Evolutionary conservation across 1,284 basidiomycete genomes (phyloP).

Genomic region (Peniophora sp.): DNA sequence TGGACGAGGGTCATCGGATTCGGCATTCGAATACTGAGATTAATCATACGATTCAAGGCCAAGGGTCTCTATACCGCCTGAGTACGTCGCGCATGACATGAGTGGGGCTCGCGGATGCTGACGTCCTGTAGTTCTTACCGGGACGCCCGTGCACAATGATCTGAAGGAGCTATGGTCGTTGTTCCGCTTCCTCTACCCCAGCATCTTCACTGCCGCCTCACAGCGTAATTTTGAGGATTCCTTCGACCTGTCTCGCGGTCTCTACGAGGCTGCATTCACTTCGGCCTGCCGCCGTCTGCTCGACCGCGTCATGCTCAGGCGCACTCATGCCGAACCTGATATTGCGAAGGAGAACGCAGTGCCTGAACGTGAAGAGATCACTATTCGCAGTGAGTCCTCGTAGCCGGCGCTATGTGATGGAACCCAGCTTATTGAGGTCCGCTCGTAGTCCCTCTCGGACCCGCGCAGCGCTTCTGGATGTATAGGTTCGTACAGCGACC

Average conservation of each 20-base stretch:
- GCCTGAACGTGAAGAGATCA: constrained; percentile 49
- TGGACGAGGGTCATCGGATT: constrained; percentile 57
- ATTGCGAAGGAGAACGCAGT: constrained; percentile 36
- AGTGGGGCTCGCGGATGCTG: not conserved
- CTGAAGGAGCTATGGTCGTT: constrained; percentile 50
- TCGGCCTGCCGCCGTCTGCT: constrained; percentile 40
- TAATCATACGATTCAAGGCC: constrained; percentile 32
- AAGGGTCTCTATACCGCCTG: constrained; percentile 44
- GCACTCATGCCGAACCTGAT: constrained; percentile 37
- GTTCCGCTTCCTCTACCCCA: constrained; percentile 48
- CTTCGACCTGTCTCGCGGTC: constrained; percentile 42
- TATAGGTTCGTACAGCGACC: constrained; percentile 17
- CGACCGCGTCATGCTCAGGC: constrained; percentile 46
- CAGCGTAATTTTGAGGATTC: constrained; percentile 40
- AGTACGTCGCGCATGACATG: constrained; percentile 22
- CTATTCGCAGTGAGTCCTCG: constrained; percentile 30
- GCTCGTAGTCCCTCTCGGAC: constrained; percentile 39
- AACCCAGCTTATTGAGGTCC: not conserved
- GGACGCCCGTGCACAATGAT: constrained; percentile 60
- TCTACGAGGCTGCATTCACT: constrained; percentile 42
- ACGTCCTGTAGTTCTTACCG: constrained; percentile 39
- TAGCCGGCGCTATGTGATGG: not conserved
- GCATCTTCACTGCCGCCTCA: constrained; percentile 40
- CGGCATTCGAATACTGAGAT: constrained; percentile 45
- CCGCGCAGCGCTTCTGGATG: constrained; percentile 56